Conservation (phyloP, 768 basidiomycete species). For the Boletellus ananiceps region DNA sequence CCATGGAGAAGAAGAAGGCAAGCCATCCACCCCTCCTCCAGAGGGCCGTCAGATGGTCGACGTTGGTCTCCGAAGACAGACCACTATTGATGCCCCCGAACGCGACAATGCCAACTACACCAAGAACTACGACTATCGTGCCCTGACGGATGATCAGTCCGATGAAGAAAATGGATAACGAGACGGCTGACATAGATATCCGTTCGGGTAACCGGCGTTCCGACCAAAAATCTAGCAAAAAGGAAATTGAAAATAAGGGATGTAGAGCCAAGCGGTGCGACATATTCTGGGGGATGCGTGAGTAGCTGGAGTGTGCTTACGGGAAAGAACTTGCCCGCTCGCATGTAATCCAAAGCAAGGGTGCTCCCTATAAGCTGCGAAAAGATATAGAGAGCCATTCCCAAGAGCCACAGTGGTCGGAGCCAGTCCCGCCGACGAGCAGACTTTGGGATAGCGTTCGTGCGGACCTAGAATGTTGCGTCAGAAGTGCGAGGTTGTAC, state of each 20-base stretch:
- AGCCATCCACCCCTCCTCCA: slow-evolving; percentile 91
- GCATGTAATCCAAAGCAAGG: slow-evolving; percentile 82
- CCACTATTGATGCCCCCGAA: slow-evolving; percentile 85
- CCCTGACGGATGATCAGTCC: slow-evolving; percentile 43
- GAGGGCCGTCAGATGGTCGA: slow-evolving; percentile 69
- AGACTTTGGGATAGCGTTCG: slow-evolving; percentile 69
- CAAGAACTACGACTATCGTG: slow-evolving; percentile 75
- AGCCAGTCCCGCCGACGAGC: slow-evolving; percentile 72
- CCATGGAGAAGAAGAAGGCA: slow-evolving; percentile 81
- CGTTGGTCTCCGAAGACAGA: slow-evolving; percentile 67
- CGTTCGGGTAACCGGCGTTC: slow-evolving; percentile 75
- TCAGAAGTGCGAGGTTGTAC: neutral
- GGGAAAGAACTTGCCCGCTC: slow-evolving; percentile 52
- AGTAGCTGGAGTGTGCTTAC: neutral
- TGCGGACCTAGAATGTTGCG: slow-evolving; percentile 51
- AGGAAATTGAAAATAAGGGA: slow-evolving; percentile 95
- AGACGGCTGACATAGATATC: slow-evolving; percentile 67
- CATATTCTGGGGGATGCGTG: slow-evolving; percentile 62
- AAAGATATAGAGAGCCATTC: slow-evolving; percentile 91
- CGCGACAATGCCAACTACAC: slow-evolving; percentile 83
- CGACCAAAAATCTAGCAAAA: slow-evolving; percentile 85
- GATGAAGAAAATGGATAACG: neutral
- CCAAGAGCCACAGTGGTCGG: slow-evolving; percentile 84
- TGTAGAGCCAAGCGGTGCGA: slow-evolving; percentile 91
- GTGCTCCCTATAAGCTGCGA: slow-evolving; percentile 88